A percentile compares a stretch with the other conserved stretches of the same genome.
Evolutionary conservation across 176 grass and related monocot species (phyloP).

Genomic region (Oryza australiensis): DNA sequence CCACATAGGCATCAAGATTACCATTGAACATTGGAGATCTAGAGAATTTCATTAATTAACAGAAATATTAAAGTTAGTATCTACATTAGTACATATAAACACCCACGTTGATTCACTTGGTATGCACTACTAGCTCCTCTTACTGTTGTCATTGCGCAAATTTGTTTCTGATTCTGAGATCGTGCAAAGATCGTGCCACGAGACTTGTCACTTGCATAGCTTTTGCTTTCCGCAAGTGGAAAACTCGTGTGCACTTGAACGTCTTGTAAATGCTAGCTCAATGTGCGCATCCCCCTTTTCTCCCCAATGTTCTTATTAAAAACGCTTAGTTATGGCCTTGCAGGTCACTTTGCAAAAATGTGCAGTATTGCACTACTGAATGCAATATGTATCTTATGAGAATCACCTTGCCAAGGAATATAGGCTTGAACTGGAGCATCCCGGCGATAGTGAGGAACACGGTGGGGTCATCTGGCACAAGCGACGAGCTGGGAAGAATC

Average conservation of each 20-base stretch:
- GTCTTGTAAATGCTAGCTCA: background rate
- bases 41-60: background rate
- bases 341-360: background rate
- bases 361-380: background rate
- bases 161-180: background rate
- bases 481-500: slow-evolving; percentile 85
- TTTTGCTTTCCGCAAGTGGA: background rate
- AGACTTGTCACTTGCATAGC: background rate
- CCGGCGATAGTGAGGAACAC: slow-evolving; percentile 95
- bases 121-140: background rate
- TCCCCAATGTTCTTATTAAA: background rate
- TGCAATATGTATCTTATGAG: background rate
- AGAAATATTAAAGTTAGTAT: background rate
- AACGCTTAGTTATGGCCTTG: background rate
- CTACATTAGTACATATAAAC: background rate
- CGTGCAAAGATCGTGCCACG: background rate
- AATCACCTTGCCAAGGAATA: slow-evolving; percentile 91
- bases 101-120: background rate
- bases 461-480: slow-evolving; percentile 88
- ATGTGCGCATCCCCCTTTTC: background rate
- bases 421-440: slow-evolving; percentile 99
- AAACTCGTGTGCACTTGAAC: background rate
- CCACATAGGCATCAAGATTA: background rate
- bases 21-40: background rate
- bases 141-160: background rate